Evolutionary conservation across 495 filamentous ascomycete genomes (phyloP).

Genomic region (Cladorrhinum samala): DNA sequence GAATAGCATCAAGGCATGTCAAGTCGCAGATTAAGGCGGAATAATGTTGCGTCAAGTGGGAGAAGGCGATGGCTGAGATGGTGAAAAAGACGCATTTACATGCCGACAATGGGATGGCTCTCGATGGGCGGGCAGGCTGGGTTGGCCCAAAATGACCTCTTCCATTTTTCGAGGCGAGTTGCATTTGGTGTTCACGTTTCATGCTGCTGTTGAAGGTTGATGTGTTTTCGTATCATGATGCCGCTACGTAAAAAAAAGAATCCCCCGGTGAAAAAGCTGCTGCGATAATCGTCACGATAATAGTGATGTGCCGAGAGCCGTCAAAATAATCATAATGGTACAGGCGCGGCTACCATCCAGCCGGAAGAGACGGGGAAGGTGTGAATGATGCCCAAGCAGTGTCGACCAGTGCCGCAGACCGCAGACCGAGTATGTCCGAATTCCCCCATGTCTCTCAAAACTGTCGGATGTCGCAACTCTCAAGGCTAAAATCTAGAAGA

Average conservation of each 20-base stretch:
- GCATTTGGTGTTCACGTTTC: conserved; percentile 25
- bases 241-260: conserved; percentile 31
- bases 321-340: conserved; percentile 32
- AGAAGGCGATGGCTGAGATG: background rate
- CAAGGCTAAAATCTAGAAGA: conserved; percentile 27
- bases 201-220: conserved; percentile 18
- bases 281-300: conserved; percentile 29
- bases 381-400: conserved; percentile 20
- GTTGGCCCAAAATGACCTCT: no score
- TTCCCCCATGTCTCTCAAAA: conserved; percentile 19
- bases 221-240: conserved; percentile 26
- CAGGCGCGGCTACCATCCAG: conserved; percentile 30
- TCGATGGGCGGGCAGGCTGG: background rate
- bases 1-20: background rate
- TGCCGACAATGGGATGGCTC: background rate
- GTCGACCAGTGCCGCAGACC: conserved; percentile 32
- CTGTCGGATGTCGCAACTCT: conserved; percentile 29
- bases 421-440: conserved; percentile 11
- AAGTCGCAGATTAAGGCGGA: background rate
- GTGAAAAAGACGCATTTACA: conserved; percentile 3
- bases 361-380: conserved; percentile 13
- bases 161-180: conserved; percentile 14
- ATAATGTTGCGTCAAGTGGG: background rate
- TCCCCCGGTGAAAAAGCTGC: conserved; percentile 21
- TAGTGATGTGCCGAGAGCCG: conserved; percentile 24